Base-by-base conservation (phyloP, 306 rosid genomes). In the Prunus fruticosa region DNA sequence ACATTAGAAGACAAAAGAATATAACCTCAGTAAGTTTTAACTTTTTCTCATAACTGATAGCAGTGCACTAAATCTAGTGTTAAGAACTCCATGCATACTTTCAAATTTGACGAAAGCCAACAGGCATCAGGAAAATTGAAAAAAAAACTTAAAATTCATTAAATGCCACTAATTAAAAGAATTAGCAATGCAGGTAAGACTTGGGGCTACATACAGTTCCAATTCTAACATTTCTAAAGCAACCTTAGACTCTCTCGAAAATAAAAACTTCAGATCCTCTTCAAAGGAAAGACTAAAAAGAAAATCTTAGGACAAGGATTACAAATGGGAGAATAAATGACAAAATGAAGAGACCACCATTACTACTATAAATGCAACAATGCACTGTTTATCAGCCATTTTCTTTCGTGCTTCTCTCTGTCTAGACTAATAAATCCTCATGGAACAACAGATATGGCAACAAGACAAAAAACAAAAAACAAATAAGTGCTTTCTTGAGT, bases 401-500 rank as follows among this genome's bases (percentile, higher is more conserved):
- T 75, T 60, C 34, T 49, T 60, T 56, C 63, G 12, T 30, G 20
- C 28, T 19, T 47, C 58, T 49, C 27, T 14, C 19, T 22, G 57
- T 47, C 38, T 32, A 78, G 52, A 69, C 38, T 54, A 53, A 20
- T 15, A 25, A 72, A 74, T 15, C 67, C 75, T 68, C 43, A 80
- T 12, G 18, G 41, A 73, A 43, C n/a, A 41, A 56, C 62, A n/a
- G 45, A 72, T 46, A 53, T 8, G 53, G 27, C 53, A 43, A 65
- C 11, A 56, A 64, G 16, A 66, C 60, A 25, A 72, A 16, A 65
- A 25, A 30, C 38, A 23, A 15, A 34, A 6, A 15, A 34, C 9
- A 58, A 20, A n/a, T 34, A 52, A 57, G 27, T 43, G 16, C 27
- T 27, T 19, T 32, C 71, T 19, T 12, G 11, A 32, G 4, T 12